These are phyloP conservation scores for Dothistroma septosporum DNA, from an alignment of 2,329 filamentous ascomycete genomes.

Conservation along the genomic window DNA sequence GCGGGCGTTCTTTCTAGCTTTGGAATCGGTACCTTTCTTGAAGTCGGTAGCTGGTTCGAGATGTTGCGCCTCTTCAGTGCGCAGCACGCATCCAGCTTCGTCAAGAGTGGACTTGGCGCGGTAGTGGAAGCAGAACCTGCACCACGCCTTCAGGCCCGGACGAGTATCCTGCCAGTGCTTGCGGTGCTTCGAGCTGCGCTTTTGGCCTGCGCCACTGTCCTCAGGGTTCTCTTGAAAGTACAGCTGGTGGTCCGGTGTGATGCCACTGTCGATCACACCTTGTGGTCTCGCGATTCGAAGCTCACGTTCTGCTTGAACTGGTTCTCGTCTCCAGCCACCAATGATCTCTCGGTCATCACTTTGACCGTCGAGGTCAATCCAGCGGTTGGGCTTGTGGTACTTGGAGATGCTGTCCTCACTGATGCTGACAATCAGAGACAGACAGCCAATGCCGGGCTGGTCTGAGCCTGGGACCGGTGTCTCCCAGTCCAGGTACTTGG, in stretches of 20 bases:
- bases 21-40: neutral
- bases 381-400: neutral
- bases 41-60: constrained; percentile 12
- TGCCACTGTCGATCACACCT: constrained; percentile 19
- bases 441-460: constrained; percentile 12
- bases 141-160: constrained; percentile 38
- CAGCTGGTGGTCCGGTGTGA: constrained; percentile 24
- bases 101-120: constrained; percentile 29
- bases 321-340: neutral
- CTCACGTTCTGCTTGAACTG: constrained; percentile 3
- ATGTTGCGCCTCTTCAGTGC: constrained; percentile 8
- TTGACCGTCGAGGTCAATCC: neutral
- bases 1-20: neutral
- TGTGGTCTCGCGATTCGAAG: neutral
- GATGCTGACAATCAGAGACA: constrained; percentile 10
- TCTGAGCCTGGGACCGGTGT: neutral
- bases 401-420: neutral
- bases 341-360: neutral
- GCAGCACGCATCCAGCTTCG: constrained; percentile 18
- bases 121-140: constrained; percentile 42
- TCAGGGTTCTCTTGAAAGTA: constrained; percentile 13
- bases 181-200: constrained; percentile 17
- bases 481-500: neutral
- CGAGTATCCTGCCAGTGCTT: constrained; percentile 23
- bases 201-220: constrained; percentile 3